These are phyloP conservation scores for Crepidotus variabilis DNA, from an alignment of 768 basidiomycete species.

Conservation along the genomic window DNA sequence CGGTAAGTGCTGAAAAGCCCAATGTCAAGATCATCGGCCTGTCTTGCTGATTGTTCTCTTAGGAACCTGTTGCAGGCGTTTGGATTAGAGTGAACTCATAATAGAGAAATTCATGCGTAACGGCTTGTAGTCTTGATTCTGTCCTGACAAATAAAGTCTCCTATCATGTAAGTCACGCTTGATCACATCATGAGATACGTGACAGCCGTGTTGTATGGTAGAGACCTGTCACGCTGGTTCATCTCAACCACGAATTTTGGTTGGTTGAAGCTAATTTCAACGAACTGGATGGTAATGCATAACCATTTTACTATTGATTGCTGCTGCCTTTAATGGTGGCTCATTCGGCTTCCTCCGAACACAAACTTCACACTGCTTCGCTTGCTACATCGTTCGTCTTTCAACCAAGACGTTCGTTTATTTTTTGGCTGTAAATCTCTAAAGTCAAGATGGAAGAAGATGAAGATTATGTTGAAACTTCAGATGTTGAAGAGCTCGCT, in stretches of 20 bases:
- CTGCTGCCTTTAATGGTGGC: background rate
- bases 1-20: too few species aligned
- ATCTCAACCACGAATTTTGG: background rate
- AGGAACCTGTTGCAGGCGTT: too few species aligned
- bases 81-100: too few species aligned
- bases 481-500: conserved; percentile 59
- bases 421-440: too few species aligned
- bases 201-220: background rate
- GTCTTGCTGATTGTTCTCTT: too few species aligned
- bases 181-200: background rate
- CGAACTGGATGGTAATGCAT: background rate
- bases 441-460: conserved; percentile 6
- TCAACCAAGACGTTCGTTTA: too few species aligned
- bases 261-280: background rate
- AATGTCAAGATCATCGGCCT: too few species aligned
- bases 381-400: background rate
- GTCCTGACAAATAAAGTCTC: too few species aligned
- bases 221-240: background rate
- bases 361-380: background rate
- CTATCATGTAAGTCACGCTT: too few species aligned
- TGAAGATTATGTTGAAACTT: conserved; percentile 56
- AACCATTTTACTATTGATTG: background rate
- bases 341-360: background rate
- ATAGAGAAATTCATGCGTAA: too few species aligned
- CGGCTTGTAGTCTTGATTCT: too few species aligned